phyloP scores from a whole-genome alignment of 202 grass and related monocot species.

The Schoenoplectus tabernaemontani region DNA sequence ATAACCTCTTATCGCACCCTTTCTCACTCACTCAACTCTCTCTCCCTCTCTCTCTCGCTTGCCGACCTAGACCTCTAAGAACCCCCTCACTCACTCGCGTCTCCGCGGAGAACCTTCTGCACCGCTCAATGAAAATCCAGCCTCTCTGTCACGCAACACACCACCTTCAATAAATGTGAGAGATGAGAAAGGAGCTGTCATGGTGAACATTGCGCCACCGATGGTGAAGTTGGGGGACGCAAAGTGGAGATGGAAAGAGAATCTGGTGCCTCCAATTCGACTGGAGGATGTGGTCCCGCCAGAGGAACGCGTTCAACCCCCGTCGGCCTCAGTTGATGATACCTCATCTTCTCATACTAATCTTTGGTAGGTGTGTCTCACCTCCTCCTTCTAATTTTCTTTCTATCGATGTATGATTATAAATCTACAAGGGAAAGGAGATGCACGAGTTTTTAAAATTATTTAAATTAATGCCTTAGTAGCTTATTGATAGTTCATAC shows the following conservation, averaged over 20 bases:
- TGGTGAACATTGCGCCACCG: neutral
- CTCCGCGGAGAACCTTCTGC: too few relatives aligned
- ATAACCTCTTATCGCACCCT: too few relatives aligned
- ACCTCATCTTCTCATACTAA: neutral
- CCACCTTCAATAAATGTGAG: too few relatives aligned
- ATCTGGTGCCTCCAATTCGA: conserved; percentile 16
- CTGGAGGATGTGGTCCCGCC: conserved; percentile 9
- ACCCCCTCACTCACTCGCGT: too few relatives aligned
- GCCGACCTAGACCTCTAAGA: too few relatives aligned
- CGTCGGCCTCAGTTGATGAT: neutral
- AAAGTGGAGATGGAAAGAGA: conserved; percentile 13
- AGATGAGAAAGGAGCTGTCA: neutral
- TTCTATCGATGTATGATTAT: too few relatives aligned
- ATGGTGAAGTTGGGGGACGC: conserved; percentile 11
- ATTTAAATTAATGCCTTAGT: neutral
- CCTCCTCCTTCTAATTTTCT: neutral
- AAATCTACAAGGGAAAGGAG: too few relatives aligned
- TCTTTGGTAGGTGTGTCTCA: neutral
- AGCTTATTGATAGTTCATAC: neutral
- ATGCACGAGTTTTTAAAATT: too few relatives aligned
- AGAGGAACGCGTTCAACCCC: neutral
- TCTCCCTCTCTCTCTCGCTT: too few relatives aligned
- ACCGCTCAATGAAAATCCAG: too few relatives aligned
- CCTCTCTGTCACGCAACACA: too few relatives aligned
- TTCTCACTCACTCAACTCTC: too few relatives aligned